These are phyloP conservation scores for Calonectria montana DNA, from an alignment of 2,329 filamentous ascomycete genomes.

Conservation along the genomic window DNA sequence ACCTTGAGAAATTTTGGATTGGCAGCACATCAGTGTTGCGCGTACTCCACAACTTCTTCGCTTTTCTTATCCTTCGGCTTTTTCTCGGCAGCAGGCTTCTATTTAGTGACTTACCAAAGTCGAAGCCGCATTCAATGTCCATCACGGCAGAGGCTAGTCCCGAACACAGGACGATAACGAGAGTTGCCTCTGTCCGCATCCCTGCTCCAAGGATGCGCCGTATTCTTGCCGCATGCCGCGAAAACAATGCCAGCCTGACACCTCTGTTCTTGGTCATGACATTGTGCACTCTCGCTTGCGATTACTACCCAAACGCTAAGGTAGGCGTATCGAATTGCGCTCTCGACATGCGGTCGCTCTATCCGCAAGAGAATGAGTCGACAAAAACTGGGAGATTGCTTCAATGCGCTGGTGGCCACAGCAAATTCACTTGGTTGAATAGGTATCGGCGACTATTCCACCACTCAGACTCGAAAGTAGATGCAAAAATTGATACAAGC, in stretches of 20 bases:
- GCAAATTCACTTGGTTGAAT: slow-evolving; percentile 17
- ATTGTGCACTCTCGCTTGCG: slow-evolving; percentile 26
- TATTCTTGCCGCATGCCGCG: slow-evolving; percentile 33
- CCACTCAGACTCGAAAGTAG: neutral
- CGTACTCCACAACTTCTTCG: slow-evolving; percentile 15
- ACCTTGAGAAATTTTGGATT: slow-evolving; percentile 13
- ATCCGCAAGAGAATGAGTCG: neutral
- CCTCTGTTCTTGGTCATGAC: slow-evolving; percentile 32
- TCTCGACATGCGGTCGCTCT: slow-evolving; percentile 18
- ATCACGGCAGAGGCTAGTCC: neutral
- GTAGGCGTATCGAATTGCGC: slow-evolving; percentile 27
- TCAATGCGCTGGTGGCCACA: neutral
- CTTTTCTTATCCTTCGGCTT: slow-evolving; percentile 11
- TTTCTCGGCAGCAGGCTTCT: slow-evolving; percentile 16
- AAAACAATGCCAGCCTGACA: slow-evolving; percentile 35
- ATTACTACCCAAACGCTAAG: slow-evolving; percentile 38
- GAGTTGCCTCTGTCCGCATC: slow-evolving; percentile 23
- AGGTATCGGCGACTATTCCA: slow-evolving; percentile 8
- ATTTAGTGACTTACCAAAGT: slow-evolving; percentile 11
- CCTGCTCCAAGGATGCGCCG: slow-evolving; percentile 9
- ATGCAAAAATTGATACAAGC: neutral
- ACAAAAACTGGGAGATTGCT: slow-evolving; percentile 15
- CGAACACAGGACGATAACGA: slow-evolving; percentile 20
- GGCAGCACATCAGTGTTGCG: slow-evolving; percentile 7
- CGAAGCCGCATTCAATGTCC: slow-evolving; percentile 10